phyloP scores from a whole-genome alignment of 2,329 filamentous ascomycete species.

The Paecilomyces niveus region DNA sequence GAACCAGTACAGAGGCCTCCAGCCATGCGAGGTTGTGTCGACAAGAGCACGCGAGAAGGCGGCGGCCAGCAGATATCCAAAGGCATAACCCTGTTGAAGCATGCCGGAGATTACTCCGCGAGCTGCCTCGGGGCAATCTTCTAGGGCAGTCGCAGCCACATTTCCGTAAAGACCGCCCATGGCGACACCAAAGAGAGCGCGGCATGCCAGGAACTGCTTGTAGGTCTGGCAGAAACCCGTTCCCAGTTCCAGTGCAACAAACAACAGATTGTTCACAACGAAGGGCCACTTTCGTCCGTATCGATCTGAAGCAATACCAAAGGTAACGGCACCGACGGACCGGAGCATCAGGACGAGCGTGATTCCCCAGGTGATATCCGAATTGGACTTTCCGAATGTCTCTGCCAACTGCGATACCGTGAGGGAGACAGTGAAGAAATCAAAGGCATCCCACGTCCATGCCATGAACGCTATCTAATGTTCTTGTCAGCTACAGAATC shows the following conservation, averaged over 20 bases:
- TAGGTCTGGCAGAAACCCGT: slow-evolving; percentile 55
- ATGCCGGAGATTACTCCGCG: slow-evolving; percentile 56
- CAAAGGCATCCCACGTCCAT: slow-evolving; percentile 52
- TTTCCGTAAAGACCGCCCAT: slow-evolving; percentile 60
- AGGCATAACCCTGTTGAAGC: slow-evolving; percentile 58
- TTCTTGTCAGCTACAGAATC: neutral
- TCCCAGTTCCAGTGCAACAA: slow-evolving; percentile 54
- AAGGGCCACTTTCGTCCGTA: slow-evolving; percentile 54
- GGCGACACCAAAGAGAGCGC: slow-evolving; percentile 56
- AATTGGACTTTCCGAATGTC: slow-evolving; percentile 46
- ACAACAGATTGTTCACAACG: slow-evolving; percentile 54
- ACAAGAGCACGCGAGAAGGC: slow-evolving; percentile 45
- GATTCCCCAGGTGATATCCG: slow-evolving; percentile 55
- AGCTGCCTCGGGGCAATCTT: slow-evolving; percentile 54
- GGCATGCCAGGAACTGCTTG: slow-evolving; percentile 51
- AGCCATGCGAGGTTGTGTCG: slow-evolving; percentile 68
- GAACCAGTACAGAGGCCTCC: slow-evolving; percentile 87
- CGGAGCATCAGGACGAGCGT: slow-evolving; percentile 55
- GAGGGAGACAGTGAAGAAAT: slow-evolving; percentile 56
- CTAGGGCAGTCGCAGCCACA: slow-evolving; percentile 54
- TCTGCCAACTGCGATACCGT: slow-evolving; percentile 48
- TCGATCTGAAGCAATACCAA: slow-evolving; percentile 40
- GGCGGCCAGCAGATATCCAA: slow-evolving; percentile 56
- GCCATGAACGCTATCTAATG: slow-evolving; percentile 34
- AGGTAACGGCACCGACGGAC: slow-evolving; percentile 52